Evolutionary conservation across 2,329 filamentous ascomycete genomes (phyloP).

Genomic region (Fusarium sp.): DNA sequence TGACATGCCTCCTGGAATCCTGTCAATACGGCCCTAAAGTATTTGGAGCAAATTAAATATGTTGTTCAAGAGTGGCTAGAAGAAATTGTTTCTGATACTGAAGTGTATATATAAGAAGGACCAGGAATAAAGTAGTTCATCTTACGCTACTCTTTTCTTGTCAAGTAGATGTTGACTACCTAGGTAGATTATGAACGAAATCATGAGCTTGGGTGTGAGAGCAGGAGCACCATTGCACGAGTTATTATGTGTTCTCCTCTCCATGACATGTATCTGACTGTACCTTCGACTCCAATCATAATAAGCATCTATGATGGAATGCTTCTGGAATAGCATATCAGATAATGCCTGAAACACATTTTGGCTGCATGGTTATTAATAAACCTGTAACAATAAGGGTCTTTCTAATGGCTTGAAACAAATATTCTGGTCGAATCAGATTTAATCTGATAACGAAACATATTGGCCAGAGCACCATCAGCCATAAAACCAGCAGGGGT

Average conservation of each 20-base stretch:
- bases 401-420: conserved; percentile 2
- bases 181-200: not conserved
- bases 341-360: not conserved
- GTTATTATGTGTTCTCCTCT: not conserved
- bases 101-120: not conserved
- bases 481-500: conserved; percentile 4
- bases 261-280: not conserved
- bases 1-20: not conserved
- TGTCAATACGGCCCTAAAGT: not conserved
- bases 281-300: not conserved
- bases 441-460: not conserved
- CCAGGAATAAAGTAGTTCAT: not conserved
- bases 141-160: not conserved
- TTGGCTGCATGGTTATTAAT: not conserved
- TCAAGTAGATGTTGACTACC: not conserved
- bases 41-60: not conserved
- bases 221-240: not conserved
- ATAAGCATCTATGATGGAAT: not conserved
- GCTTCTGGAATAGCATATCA: not conserved
- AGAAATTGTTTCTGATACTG: not conserved
- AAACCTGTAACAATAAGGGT: not conserved
- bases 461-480: not conserved
- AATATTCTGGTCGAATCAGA: not conserved
- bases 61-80: not conserved
- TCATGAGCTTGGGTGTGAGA: too few relatives aligned